Evolutionary conservation across 2,329 filamentous ascomycete species (phyloP), one percentile per base, ranked within the genome.

Genomic region (Dryadomyces sulphureus): DNA sequence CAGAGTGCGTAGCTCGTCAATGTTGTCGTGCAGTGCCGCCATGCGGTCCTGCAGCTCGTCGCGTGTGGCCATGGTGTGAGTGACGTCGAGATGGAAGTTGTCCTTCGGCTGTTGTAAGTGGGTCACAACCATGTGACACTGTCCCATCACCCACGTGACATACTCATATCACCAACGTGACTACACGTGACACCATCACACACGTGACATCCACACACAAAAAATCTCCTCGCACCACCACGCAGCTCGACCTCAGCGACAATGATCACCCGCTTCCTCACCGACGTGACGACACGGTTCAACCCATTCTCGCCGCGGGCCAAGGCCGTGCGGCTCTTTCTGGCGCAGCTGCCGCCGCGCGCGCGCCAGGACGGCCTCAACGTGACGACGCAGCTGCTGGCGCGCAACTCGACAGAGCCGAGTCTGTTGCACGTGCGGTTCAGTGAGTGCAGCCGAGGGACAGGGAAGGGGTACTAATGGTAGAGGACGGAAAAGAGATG

Each of bases 401-500:
- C 86, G 45, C 75, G 81, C 52, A 60, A 68, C 45, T 84, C 83
- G 46, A 75, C 73, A 45, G 78, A 85, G 56, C 70, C 79, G 25
- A 83, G 81, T 47, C 72, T 73, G 40, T 65, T 98, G 47, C 70
- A 68, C 36, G 66, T 98, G 54, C 93, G 89, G 57, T 96, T 96
- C 65, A 95, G 86, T 93, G 72, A 45, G 73, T 67, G 6, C 7
- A 32, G 5, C 20, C 21, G 22, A 39, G 7, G 16, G 40, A 16
- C 30, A 11, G 19, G 7, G 25, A 21, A 38, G 32, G 12, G 8
- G n/a, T 25, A 27, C 25, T 41, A 27, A 46, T 27, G 1, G 12
- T 14, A 93, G 86, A 94, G 72, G 92, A 95, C 59, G 92, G 92
- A 56, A 94, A 90, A 67, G 81, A 93, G 57, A 77, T 96, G 68